phyloP scores from a whole-genome alignment of 208 protist species.

The Leishmania guyanensis region DNA sequence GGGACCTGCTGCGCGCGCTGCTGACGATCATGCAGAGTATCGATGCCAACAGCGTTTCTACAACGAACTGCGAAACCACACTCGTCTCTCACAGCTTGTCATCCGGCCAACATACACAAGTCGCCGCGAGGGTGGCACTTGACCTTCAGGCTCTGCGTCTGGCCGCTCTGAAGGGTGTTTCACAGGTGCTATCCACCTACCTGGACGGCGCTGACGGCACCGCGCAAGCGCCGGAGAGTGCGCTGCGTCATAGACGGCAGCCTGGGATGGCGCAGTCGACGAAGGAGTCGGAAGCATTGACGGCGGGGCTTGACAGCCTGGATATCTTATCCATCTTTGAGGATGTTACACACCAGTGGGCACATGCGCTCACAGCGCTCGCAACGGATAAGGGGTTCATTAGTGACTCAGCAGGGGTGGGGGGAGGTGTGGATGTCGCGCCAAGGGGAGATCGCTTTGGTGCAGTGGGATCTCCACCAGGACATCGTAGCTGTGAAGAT shows the following conservation, averaged over 20 bases:
- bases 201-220: slow-evolving; percentile 4
- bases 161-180: slow-evolving; percentile 16
- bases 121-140: neutral
- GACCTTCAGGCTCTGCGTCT: slow-evolving; percentile 8
- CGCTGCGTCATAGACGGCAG: neutral
- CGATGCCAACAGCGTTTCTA: neutral
- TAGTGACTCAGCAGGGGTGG: neutral
- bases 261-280: neutral
- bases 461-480: neutral
- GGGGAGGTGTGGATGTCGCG: neutral
- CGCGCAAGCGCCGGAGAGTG: neutral
- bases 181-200: slow-evolving; percentile 22
- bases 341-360: slow-evolving; percentile 23
- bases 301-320: neutral
- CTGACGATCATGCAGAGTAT: slow-evolving; percentile 8
- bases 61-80: neutral
- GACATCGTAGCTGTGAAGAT: neutral
- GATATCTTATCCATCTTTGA: slow-evolving; percentile 10
- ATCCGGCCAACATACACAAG: neutral
- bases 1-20: slow-evolving; percentile 14
- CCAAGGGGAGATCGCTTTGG: neutral
- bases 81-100: slow-evolving; percentile 1
- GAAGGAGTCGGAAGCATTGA: neutral
- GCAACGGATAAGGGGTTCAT: neutral
- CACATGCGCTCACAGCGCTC: neutral